Percentiles rank a stretch among this genome's conserved stretches.
These are phyloP conservation scores for Neonectria magnoliae DNA, from an alignment of 2,329 filamentous ascomycete genomes.

Conservation along the genomic window DNA sequence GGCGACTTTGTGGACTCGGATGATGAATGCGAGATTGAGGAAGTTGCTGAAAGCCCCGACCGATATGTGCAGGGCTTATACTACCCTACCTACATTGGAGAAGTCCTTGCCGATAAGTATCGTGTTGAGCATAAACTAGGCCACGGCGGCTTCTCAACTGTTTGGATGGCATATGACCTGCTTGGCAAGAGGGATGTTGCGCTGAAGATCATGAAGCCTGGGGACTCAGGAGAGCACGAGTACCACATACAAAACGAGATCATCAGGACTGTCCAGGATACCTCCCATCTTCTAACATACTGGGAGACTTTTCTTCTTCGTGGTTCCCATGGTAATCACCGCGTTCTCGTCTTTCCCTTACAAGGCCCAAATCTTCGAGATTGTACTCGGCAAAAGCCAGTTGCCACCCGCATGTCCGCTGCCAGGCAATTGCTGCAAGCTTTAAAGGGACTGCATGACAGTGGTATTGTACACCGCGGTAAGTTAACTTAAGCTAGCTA, in stretches of 20 bases:
- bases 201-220: slow-evolving; percentile 25
- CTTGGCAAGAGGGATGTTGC: slow-evolving; percentile 16
- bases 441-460: slow-evolving; percentile 14
- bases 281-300: background rate
- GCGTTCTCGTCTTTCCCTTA: slow-evolving; percentile 22
- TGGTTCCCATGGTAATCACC: background rate
- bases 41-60: background rate
- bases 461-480: slow-evolving; percentile 23
- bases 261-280: background rate
- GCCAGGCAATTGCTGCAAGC: slow-evolving; percentile 18
- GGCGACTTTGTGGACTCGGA: background rate
- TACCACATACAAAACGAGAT: slow-evolving; percentile 7
- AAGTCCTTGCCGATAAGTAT: slow-evolving; percentile 51
- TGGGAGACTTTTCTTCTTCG: background rate
- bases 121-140: slow-evolving; percentile 54
- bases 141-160: slow-evolving; percentile 54
- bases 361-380: slow-evolving; percentile 18
- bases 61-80: background rate
- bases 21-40: background rate
- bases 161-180: slow-evolving; percentile 51
- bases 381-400: background rate
- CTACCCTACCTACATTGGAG: slow-evolving; percentile 53
- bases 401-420: slow-evolving; percentile 20
- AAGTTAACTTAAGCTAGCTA: background rate
- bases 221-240: slow-evolving; percentile 14